Evolutionary conservation across 768 basidiomycete species (phyloP).

Genomic region (Russula vinacea): DNA sequence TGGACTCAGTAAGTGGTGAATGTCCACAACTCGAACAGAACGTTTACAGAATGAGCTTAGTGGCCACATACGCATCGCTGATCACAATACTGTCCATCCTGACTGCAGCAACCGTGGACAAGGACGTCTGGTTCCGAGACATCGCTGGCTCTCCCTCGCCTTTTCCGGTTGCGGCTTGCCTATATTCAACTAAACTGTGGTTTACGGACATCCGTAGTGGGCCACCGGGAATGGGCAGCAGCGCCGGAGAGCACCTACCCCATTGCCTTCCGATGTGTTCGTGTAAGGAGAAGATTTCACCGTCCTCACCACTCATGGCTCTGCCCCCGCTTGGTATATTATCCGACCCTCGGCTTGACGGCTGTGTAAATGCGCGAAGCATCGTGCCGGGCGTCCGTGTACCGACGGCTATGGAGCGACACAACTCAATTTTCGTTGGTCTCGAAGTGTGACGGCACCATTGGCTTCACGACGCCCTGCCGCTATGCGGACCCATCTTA

Average conservation of each 20-base stretch:
- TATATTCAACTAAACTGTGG: constrained; percentile 19
- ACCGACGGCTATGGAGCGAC: constrained; percentile 29
- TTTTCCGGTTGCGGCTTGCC: constrained; percentile 20
- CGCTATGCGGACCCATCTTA: neutral
- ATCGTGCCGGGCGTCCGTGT: constrained; percentile 28
- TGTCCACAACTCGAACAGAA: neutral
- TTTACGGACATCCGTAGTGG: constrained; percentile 3
- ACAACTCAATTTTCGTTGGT: constrained; percentile 28
- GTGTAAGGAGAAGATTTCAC: constrained; percentile 26
- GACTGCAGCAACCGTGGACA: constrained; percentile 26
- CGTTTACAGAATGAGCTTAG: constrained; percentile 11
- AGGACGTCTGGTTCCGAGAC: constrained; percentile 30
- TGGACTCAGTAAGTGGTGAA: constrained; percentile 19
- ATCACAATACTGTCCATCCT: constrained; percentile 19
- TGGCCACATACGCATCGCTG: constrained; percentile 20
- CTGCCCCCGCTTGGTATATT: constrained; percentile 22
- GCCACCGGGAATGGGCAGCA: neutral
- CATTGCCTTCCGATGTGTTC: constrained; percentile 28
- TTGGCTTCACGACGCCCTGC: neutral
- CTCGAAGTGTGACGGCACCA: constrained; percentile 21
- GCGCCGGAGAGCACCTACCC: neutral
- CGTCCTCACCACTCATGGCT: constrained; percentile 23
- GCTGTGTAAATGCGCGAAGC: neutral
- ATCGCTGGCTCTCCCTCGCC: constrained; percentile 30
- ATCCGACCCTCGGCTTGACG: neutral